Conservation (phyloP, 495 filamentous ascomycete genomes). For the Penicillium ucsense region DNA sequence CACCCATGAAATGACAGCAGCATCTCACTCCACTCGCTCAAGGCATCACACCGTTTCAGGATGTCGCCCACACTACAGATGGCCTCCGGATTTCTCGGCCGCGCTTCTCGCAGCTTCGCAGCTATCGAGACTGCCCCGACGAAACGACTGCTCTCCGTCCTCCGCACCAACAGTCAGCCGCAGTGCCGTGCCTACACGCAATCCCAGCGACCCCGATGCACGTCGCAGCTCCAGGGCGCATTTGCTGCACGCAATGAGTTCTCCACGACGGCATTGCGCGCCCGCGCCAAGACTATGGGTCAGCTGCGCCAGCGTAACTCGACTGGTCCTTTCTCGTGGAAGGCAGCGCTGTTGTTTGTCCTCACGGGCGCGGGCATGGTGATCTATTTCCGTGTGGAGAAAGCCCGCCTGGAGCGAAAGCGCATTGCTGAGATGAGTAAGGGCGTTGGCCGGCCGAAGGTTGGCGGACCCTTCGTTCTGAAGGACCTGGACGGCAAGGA, state of each 20-base stretch:
- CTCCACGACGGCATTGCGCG: conserved; percentile 21
- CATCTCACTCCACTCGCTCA: conserved; percentile 3
- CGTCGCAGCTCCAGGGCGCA: conserved; percentile 6
- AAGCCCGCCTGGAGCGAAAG: conserved; percentile 76
- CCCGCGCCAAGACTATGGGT: conserved; percentile 31
- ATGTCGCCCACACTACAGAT: conserved; percentile 28
- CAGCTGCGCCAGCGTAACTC: conserved; percentile 33
- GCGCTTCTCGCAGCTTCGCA: conserved; percentile 13
- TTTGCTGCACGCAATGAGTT: conserved; percentile 17
- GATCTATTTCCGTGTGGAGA: conserved; percentile 85
- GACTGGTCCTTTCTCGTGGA: conserved; percentile 74
- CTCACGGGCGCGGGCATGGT: conserved; percentile 64
- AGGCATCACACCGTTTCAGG: conserved; percentile 4
- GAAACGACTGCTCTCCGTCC: conserved; percentile 10
- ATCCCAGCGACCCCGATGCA: conserved; percentile 18
- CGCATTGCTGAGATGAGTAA: conserved; percentile 83
- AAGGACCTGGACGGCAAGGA: conserved; percentile 69
- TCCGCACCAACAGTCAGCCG: conserved; percentile 12
- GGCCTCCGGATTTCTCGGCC: conserved; percentile 18
- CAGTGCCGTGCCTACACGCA: conserved; percentile 20
- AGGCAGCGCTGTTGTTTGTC: conserved; percentile 79
- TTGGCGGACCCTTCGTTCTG: conserved; percentile 78
- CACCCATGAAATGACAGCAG: conserved; percentile 1
- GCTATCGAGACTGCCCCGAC: conserved; percentile 13
- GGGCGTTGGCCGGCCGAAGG: conserved; percentile 84